Conservation (phyloP, 164 flowering plant genomes). For the Paratinospora sagittata region DNA sequence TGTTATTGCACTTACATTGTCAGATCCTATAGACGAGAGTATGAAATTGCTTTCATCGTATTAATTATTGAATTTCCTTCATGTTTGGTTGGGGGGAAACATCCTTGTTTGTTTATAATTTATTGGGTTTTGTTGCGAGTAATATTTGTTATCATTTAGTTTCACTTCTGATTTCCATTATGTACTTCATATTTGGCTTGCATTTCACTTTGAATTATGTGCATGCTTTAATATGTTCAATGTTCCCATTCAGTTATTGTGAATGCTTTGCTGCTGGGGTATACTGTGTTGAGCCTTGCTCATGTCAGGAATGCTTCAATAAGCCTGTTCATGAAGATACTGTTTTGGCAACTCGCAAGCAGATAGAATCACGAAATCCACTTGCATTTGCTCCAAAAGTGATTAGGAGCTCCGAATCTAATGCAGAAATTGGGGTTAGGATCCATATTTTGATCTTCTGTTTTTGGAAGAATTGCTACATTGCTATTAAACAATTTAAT, state of each 20-base stretch:
- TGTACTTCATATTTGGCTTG: not conserved
- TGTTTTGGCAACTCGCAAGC: conserved; percentile 81
- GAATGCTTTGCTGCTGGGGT: conserved; percentile 98
- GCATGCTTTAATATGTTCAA: conserved; percentile 7
- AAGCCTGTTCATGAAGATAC: conserved; percentile 77
- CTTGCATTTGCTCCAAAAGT: conserved; percentile 94
- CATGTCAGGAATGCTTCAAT: conserved; percentile 80
- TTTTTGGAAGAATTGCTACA: not conserved
- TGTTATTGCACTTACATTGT: not conserved
- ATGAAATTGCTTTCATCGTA: not conserved
- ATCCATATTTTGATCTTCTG: not conserved
- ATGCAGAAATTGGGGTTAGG: conserved; percentile 52
- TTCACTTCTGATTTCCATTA: too few relatives aligned
- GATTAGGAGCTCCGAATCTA: conserved; percentile 48
- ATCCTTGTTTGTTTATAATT: too few relatives aligned
- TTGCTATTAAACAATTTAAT: not conserved
- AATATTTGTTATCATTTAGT: too few relatives aligned
- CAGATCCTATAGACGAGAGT: not conserved
- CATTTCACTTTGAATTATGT: not conserved
- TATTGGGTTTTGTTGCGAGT: too few relatives aligned
- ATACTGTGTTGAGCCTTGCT: conserved; percentile 82
- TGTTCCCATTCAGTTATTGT: conserved; percentile 57
- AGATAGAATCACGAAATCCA: conserved; percentile 84
- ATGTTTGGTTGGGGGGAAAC: too few relatives aligned
- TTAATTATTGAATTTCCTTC: not conserved